These are phyloP conservation scores for Kwoniella pini DNA, from an alignment of 768 basidiomycete species.

Conservation along the genomic window DNA sequence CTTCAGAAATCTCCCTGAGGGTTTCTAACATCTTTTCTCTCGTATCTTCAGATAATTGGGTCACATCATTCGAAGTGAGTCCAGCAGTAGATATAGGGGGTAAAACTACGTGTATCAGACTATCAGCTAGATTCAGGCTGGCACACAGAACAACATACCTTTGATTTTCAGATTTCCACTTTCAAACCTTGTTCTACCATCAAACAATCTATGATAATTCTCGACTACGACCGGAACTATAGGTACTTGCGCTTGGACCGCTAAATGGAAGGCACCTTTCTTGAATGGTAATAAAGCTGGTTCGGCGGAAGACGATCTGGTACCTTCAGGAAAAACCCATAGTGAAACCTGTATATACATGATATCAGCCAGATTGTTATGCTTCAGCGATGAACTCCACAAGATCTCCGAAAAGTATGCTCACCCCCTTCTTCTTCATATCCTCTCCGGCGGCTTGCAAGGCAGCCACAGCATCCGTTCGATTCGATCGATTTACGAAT, in stretches of 20 bases:
- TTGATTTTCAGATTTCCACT: slow-evolving; percentile 74
- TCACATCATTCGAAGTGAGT: slow-evolving; percentile 69
- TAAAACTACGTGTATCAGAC: slow-evolving; percentile 64
- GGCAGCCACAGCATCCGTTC: slow-evolving; percentile 68
- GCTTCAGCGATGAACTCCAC: no score
- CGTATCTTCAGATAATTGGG: slow-evolving; percentile 66
- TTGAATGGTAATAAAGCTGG: slow-evolving; percentile 83
- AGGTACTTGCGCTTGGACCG: slow-evolving; percentile 81
- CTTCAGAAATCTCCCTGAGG: slow-evolving; percentile 71
- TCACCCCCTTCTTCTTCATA: slow-evolving; percentile 64
- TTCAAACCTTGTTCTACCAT: slow-evolving; percentile 65
- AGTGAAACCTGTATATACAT: slow-evolving; percentile 64
- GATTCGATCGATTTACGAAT: slow-evolving; percentile 86
- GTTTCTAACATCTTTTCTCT: slow-evolving; percentile 76
- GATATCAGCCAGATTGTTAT: background rate
- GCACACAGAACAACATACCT: slow-evolving; percentile 67
- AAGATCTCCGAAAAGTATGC: no score
- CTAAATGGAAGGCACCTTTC: slow-evolving; percentile 97
- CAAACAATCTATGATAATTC: slow-evolving; percentile 88
- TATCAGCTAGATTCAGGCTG: background rate
- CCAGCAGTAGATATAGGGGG: slow-evolving; percentile 79
- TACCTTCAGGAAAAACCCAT: slow-evolving; percentile 97
- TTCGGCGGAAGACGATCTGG: slow-evolving; percentile 69
- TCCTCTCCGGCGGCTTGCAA: slow-evolving; percentile 73
- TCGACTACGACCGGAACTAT: slow-evolving; percentile 89